Evolutionary conservation across 2,329 filamentous ascomycete species (phyloP).

Genomic region (Dothistroma pini): DNA sequence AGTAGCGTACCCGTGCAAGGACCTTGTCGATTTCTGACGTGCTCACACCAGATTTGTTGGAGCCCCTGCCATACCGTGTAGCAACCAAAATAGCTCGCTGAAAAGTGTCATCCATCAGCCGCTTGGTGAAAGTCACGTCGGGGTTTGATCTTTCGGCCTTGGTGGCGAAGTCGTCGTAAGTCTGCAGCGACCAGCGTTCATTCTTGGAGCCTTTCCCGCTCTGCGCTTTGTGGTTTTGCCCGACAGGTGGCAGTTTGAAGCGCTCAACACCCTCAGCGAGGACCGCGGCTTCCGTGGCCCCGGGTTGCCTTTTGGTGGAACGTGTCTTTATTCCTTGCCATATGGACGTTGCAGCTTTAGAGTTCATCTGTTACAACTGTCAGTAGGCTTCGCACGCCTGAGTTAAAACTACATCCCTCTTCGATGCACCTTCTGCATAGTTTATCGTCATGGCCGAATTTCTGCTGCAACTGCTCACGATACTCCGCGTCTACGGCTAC

Average conservation of each 20-base stretch:
- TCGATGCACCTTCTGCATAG: background rate
- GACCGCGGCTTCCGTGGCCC: background rate
- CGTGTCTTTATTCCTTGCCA: background rate
- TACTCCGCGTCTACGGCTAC: background rate
- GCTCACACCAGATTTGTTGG: background rate
- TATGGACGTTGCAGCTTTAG: background rate
- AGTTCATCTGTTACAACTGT: background rate
- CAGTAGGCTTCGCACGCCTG: background rate
- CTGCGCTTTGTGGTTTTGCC: background rate
- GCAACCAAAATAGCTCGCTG: background rate
- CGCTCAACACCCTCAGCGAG: background rate
- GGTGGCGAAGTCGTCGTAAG: too few species aligned
- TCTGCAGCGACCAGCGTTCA: too few species aligned
- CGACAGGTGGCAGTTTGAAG: background rate
- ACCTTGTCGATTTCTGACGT: background rate
- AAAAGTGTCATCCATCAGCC: background rate
- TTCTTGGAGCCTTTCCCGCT: background rate
- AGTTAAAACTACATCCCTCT: background rate
- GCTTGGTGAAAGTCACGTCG: background rate
- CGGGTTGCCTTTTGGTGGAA: background rate
- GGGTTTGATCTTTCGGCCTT: too few species aligned
- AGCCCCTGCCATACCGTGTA: background rate
- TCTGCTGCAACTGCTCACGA: background rate
- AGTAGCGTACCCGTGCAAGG: background rate
- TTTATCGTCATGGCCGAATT: background rate